Evolutionary conservation across 345 rosid species (phyloP).

Genomic region (Boechera stricta): DNA sequence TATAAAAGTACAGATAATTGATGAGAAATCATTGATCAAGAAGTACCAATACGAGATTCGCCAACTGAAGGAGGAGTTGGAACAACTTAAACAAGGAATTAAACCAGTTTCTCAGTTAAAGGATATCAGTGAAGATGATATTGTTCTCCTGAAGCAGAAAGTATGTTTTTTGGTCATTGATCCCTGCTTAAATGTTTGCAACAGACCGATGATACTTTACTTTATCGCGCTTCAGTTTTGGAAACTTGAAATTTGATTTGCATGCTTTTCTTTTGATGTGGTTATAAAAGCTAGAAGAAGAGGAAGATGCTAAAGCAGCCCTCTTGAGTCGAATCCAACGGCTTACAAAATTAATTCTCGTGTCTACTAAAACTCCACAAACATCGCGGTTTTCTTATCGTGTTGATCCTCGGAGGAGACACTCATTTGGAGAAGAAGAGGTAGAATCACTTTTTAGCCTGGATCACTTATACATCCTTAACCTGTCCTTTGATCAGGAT

Average conservation of each 20-base stretch:
- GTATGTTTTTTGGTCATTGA: slow-evolving; percentile 50
- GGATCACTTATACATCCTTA: slow-evolving; percentile 3
- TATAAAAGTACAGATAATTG: slow-evolving; percentile 72
- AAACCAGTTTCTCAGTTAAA: slow-evolving; percentile 75
- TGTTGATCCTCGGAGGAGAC: slow-evolving; percentile 83
- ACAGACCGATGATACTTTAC: slow-evolving; percentile 6
- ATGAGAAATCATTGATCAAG: slow-evolving; percentile 94
- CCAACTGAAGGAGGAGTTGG: slow-evolving; percentile 85
- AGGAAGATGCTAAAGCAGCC: slow-evolving; percentile 98
- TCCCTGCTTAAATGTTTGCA: slow-evolving; percentile 21
- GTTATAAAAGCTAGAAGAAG: slow-evolving; percentile 77
- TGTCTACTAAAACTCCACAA: slow-evolving; percentile 87
- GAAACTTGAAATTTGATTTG: slow-evolving; percentile 31
- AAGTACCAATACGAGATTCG: slow-evolving; percentile 96
- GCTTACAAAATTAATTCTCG: slow-evolving; percentile 88
- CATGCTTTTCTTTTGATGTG: slow-evolving; percentile 37
- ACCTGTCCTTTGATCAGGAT: slow-evolving; percentile 14
- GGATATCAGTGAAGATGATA: slow-evolving; percentile 69
- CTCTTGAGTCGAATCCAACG: slow-evolving; percentile 89
- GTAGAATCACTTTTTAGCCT: slow-evolving; percentile 47
- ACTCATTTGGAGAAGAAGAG: slow-evolving; percentile 99
- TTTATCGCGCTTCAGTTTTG: slow-evolving; percentile 2
- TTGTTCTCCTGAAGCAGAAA: slow-evolving; percentile 87
- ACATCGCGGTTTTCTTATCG: slow-evolving; percentile 71
- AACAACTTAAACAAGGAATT: slow-evolving; percentile 82